Conservation (phyloP, 805 yeast species). For the Pichia sporocuriosa region DNA sequence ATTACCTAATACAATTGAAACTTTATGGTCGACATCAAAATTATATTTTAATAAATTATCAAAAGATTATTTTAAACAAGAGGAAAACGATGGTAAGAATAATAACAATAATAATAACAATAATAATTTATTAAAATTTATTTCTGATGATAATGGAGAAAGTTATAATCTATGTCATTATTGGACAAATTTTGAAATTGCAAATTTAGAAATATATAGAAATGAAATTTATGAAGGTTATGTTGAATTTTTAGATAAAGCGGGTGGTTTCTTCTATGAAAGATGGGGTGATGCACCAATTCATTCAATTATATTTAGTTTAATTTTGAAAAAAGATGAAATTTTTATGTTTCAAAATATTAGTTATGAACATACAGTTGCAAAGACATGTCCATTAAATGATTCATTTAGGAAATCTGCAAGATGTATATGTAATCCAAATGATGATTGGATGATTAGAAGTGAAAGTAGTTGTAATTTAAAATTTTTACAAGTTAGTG, state of each 20-base stretch:
- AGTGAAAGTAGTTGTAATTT: constrained; percentile 25
- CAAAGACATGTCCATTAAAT: constrained; percentile 71
- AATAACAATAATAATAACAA: not conserved
- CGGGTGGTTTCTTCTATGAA: constrained; percentile 80
- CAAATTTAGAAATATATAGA: constrained; percentile 60
- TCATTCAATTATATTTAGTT: constrained; percentile 39
- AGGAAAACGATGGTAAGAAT: constrained; percentile 8
- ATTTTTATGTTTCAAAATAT: constrained; percentile 75
- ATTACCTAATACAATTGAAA: constrained; percentile 42
- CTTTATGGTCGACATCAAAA: constrained; percentile 44
- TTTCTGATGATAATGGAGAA: constrained; percentile 57
- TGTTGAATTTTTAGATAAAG: constrained; percentile 54
- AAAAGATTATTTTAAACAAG: constrained; percentile 3
- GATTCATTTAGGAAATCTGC: constrained; percentile 44
- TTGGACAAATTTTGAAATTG: constrained; percentile 78
- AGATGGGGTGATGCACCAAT: constrained; percentile 82
- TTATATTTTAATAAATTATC: constrained; percentile 31
- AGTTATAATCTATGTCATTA: constrained; percentile 72
- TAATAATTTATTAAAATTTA: constrained; percentile 46
- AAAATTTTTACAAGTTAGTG: constrained; percentile 20
- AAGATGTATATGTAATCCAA: constrained; percentile 68
- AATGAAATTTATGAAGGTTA: constrained; percentile 48
- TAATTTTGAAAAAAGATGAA: constrained; percentile 48
- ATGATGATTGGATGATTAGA: constrained; percentile 60
- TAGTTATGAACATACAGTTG: constrained; percentile 78